phyloP scores from a whole-genome alignment of 768 basidiomycete genomes.

The Roridomyces roridus region DNA sequence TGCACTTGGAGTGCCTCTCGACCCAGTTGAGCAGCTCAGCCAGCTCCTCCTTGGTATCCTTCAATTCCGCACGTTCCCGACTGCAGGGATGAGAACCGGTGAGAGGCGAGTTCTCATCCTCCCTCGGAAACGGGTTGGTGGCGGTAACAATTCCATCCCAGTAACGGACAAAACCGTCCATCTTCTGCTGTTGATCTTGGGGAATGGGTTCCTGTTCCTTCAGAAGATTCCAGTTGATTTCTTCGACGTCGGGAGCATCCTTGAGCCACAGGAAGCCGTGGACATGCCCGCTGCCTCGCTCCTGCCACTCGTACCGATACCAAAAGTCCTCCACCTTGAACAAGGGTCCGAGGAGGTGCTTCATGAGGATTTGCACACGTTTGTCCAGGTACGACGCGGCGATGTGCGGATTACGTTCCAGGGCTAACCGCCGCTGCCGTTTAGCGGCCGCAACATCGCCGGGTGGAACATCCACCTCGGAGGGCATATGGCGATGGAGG shows the following conservation, averaged over 20 bases:
- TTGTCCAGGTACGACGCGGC: slow-evolving; percentile 29
- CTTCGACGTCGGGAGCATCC: slow-evolving; percentile 28
- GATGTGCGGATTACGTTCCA: slow-evolving; percentile 32
- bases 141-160: slow-evolving; percentile 13
- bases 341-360: slow-evolving; percentile 19
- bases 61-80: neutral
- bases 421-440: slow-evolving; percentile 16
- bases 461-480: neutral
- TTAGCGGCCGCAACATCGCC: slow-evolving; percentile 19
- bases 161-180: slow-evolving; percentile 17
- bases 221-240: slow-evolving; percentile 14
- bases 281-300: slow-evolving; percentile 27
- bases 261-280: slow-evolving; percentile 33
- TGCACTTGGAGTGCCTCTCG: slow-evolving; percentile 28
- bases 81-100: slow-evolving; percentile 19
- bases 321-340: slow-evolving; percentile 28
- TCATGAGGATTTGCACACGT: slow-evolving; percentile 16
- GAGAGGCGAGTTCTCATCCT: slow-evolving; percentile 15
- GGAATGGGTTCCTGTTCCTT: slow-evolving; percentile 6
- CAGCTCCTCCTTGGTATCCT: no score
- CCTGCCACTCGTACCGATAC: slow-evolving; percentile 30
- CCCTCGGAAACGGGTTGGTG: slow-evolving; percentile 16
- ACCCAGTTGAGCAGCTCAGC: slow-evolving; percentile 12
- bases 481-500: slow-evolving; percentile 29
- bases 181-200: slow-evolving; percentile 8